Evolutionary conservation across 2,329 filamentous ascomycete species (phyloP).

Genomic region (Acrocalymma vagum): DNA sequence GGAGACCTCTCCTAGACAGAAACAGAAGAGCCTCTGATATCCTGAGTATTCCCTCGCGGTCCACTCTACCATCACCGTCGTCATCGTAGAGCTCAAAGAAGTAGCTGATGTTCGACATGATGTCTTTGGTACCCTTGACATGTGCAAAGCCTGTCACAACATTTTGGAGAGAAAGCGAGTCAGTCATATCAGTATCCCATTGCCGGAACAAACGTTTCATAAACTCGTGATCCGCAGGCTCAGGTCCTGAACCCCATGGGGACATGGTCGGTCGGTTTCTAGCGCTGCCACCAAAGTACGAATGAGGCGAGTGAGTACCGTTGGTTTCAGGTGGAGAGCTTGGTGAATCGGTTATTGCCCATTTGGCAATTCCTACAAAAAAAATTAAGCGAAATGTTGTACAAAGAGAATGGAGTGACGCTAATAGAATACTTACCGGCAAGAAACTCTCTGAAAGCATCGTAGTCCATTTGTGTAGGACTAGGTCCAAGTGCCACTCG

Average conservation of each 20-base stretch:
- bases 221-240: conserved; percentile 94
- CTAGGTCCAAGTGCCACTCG: conserved; percentile 89
- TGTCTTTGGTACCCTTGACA: conserved; percentile 92
- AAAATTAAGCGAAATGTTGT: conserved; percentile 12
- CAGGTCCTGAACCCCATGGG: conserved; percentile 68
- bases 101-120: conserved; percentile 97
- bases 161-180: conserved; percentile 85
- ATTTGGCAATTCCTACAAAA: conserved; percentile 76
- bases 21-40: conserved; percentile 96
- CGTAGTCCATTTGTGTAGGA: conserved; percentile 95
- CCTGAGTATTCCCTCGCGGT: conserved; percentile 90
- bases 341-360: conserved; percentile 90
- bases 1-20: conserved; percentile 85
- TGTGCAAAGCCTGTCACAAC: conserved; percentile 90
- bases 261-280: conserved; percentile 53
- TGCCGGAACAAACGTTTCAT: conserved; percentile 85
- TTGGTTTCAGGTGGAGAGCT: conserved; percentile 63
- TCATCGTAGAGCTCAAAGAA: conserved; percentile 99
- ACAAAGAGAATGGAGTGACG: rapidly evolving
- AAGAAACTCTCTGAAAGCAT: conserved; percentile 93
- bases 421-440: conserved; percentile 57
- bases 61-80: conserved; percentile 86
- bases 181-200: conserved; percentile 83
- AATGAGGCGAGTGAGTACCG: conserved; percentile 62
- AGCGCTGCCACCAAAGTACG: conserved; percentile 62